phyloP scores from a whole-genome alignment of 164 flowering plant species.

The Nymphaea colorata region DNA sequence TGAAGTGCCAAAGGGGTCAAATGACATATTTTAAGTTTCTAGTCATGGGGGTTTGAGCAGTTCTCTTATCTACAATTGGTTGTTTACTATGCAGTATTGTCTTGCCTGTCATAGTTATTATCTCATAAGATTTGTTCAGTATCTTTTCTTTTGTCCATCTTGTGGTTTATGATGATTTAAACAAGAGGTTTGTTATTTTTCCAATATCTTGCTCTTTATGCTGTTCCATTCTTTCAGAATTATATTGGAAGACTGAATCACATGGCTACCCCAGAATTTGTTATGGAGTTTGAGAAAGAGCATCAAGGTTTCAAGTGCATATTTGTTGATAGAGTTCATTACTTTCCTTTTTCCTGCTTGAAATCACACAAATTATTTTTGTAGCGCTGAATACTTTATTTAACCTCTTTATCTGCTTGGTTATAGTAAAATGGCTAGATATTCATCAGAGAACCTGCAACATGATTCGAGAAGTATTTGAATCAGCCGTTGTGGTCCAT shows the following conservation, averaged over 20 bases:
- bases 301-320: conserved; percentile 45
- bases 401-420: neutral
- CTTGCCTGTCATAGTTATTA: too few relatives aligned
- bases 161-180: too few relatives aligned
- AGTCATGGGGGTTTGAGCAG: too few relatives aligned
- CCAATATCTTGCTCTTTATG: too few relatives aligned
- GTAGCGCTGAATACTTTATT: neutral
- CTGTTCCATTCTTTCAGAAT: too few relatives aligned
- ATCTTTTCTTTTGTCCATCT: too few relatives aligned
- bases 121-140: too few relatives aligned
- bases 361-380: neutral
- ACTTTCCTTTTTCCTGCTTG: neutral
- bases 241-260: conserved; percentile 73
- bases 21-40: too few relatives aligned
- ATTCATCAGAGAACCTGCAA: conserved; percentile 49
- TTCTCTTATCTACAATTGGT: too few relatives aligned
- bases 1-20: too few relatives aligned
- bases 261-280: conserved; percentile 83
- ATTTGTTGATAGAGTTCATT: neutral
- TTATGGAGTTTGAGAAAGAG: conserved; percentile 76
- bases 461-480: conserved; percentile 75
- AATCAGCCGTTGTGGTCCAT: conserved; percentile 67
- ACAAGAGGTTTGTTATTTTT: too few relatives aligned
- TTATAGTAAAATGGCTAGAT: conserved; percentile 86
- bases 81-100: too few relatives aligned